A percentile compares a stretch with the other conserved stretches of the same genome.
These are phyloP conservation scores for Yarrowia yakushimensis DNA, from an alignment of 805 yeast species.

Conservation along the genomic window DNA sequence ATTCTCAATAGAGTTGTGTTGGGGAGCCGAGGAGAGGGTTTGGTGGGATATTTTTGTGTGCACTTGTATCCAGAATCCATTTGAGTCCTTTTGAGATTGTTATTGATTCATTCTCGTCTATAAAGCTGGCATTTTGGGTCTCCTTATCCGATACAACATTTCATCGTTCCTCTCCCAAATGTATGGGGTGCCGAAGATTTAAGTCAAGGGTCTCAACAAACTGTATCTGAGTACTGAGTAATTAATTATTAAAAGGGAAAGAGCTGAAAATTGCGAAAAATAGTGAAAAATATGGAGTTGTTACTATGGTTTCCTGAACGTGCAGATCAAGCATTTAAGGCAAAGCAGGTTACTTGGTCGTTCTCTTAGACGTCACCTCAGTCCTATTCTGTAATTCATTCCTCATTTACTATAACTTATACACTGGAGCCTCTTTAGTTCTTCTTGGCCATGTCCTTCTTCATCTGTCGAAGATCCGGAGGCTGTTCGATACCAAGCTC, in stretches of 20 bases:
- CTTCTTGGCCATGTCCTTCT: constrained; percentile 21
- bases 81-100: not conserved
- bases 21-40: not conserved
- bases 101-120: too few species aligned
- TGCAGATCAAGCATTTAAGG: too few species aligned
- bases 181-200: not conserved
- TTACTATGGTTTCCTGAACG: too few species aligned
- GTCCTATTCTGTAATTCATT: too few species aligned
- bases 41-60: not conserved
- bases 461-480: constrained; percentile 66
- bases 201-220: not conserved
- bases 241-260: too few species aligned
- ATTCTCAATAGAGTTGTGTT: not conserved
- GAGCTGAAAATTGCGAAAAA: too few species aligned
- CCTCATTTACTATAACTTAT: not conserved
- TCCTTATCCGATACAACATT: not conserved
- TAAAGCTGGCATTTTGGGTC: not conserved
- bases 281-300: too few species aligned
- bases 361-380: too few species aligned
- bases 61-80: not conserved
- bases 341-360: too few species aligned
- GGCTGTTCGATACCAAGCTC: constrained; percentile 75
- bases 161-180: not conserved
- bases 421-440: not conserved
- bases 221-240: too few species aligned